Percentiles rank a stretch among this genome's conserved stretches.
Evolutionary conservation across 106 monocot genomes (phyloP).

Genomic region (Acorus calamus): DNA sequence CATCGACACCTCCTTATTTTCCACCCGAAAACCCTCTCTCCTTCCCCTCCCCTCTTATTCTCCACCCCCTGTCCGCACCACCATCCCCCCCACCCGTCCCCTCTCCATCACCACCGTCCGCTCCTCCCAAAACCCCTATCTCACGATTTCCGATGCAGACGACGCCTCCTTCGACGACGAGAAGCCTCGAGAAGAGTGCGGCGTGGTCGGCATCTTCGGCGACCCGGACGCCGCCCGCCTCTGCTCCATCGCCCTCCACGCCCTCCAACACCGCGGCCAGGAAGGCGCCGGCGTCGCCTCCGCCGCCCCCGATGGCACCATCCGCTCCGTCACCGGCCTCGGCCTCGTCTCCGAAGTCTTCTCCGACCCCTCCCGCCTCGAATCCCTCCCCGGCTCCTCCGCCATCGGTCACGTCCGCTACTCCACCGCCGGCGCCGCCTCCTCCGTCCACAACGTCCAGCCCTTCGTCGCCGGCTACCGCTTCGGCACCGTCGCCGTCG

Average conservation of each 20-base stretch:
- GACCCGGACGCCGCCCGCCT: slow-evolving; percentile 67
- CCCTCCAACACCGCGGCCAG: slow-evolving; percentile 87
- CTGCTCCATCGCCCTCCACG: slow-evolving; percentile 73
- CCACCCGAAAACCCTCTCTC: slow-evolving; percentile 6
- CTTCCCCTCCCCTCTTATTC: background rate
- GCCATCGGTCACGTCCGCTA: slow-evolving; percentile 94
- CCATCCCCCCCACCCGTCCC: background rate
- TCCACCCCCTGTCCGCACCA: background rate
- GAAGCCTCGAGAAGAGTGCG: slow-evolving; percentile 91
- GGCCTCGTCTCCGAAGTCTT: slow-evolving; percentile 90
- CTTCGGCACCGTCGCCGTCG: slow-evolving; percentile 43
- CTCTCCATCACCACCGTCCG: background rate
- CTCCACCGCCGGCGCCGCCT: slow-evolving; percentile 72
- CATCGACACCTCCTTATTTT: too few relatives aligned
- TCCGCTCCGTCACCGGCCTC: slow-evolving; percentile 45
- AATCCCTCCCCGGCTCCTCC: slow-evolving; percentile 47
- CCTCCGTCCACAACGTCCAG: slow-evolving; percentile 67
- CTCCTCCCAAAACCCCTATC: background rate
- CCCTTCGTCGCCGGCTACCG: slow-evolving; percentile 56
- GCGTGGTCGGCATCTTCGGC: slow-evolving; percentile 76
- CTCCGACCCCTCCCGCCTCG: slow-evolving; percentile 27
- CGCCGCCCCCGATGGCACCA: slow-evolving; percentile 6
- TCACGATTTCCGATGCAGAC: background rate
- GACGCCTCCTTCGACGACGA: slow-evolving; percentile 8
- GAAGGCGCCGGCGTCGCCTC: slow-evolving; percentile 91